These are phyloP conservation scores for Pseudocercospora pini-densiflorae DNA, from an alignment of 2,329 filamentous ascomycete genomes.

Conservation along the genomic window DNA sequence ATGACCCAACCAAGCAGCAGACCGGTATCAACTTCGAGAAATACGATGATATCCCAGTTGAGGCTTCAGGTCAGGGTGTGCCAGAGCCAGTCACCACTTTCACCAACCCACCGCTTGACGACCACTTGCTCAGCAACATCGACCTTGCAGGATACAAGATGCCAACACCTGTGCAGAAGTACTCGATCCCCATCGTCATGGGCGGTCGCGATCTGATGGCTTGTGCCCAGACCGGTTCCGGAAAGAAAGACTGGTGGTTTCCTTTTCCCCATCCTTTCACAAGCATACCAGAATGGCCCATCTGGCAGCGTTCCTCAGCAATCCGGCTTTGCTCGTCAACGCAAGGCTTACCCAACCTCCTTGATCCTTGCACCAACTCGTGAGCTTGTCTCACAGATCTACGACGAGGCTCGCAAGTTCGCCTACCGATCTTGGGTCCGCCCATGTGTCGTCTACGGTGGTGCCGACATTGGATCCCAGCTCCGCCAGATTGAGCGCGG, in stretches of 20 bases:
- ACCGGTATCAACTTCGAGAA: slow-evolving; percentile 99
- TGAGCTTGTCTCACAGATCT: slow-evolving; percentile 98
- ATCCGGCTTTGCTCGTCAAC: slow-evolving; percentile 85
- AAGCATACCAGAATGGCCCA: slow-evolving; percentile 90
- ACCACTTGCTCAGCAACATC: slow-evolving; percentile 92
- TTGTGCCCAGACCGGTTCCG: slow-evolving; percentile 98
- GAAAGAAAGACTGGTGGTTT: slow-evolving; percentile 99
- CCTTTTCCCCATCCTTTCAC: slow-evolving; percentile 98
- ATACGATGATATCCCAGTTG: slow-evolving; percentile 99
- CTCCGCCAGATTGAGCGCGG: slow-evolving; percentile 97
- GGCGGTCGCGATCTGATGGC: slow-evolving; percentile 98
- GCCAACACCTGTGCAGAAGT: slow-evolving; percentile 97
- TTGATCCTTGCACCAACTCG: slow-evolving; percentile 95
- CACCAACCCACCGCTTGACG: slow-evolving; percentile 92
- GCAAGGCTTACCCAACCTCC: slow-evolving; percentile 97
- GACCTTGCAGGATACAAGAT: slow-evolving; percentile 92
- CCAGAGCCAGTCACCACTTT: slow-evolving; percentile 90
- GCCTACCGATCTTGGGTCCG: slow-evolving; percentile 99
- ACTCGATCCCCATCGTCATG: slow-evolving; percentile 99
- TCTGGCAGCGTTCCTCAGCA: slow-evolving; percentile 68
- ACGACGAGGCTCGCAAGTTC: slow-evolving; percentile 96
- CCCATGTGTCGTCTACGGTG: slow-evolving; percentile 97
- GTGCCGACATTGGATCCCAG: slow-evolving; percentile 97
- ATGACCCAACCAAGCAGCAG: slow-evolving; percentile 93
- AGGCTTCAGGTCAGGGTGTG: slow-evolving; percentile 91